A percentile compares a stretch with the other conserved stretches of the same genome.
Evolutionary conservation across 805 yeast species (phyloP).

Genomic region (Saccharomyces cerevisiae): DNA sequence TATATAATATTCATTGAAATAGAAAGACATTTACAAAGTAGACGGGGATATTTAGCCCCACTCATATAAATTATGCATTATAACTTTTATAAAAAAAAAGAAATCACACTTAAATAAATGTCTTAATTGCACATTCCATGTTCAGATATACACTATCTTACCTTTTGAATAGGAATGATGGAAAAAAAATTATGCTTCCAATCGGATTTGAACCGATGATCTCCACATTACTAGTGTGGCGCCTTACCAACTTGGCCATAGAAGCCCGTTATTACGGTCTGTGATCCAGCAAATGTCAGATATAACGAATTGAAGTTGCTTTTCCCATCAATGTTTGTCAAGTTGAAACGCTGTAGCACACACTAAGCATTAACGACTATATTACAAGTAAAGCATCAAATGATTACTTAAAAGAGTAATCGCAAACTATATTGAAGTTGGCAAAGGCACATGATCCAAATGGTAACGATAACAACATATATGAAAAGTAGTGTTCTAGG

Average conservation of each 20-base stretch:
- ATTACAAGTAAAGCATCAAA: too few species aligned
- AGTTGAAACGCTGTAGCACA: too few species aligned
- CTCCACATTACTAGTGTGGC: conserved; percentile 85
- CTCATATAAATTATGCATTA: neutral
- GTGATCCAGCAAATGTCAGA: too few species aligned
- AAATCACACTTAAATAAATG: neutral
- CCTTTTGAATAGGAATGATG: neutral
- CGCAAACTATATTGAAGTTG: too few species aligned
- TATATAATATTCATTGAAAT: neutral
- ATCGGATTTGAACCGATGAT: conserved; percentile 75
- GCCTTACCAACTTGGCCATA: conserved; percentile 74
- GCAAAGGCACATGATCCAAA: neutral
- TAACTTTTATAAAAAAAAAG: neutral
- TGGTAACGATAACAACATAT: too few species aligned
- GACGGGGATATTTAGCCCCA: neutral
- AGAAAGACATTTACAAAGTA: neutral
- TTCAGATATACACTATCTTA: too few species aligned
- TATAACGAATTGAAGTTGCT: too few species aligned
- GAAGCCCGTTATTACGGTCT: too few species aligned
- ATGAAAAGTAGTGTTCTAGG: too few species aligned
- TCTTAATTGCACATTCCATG: neutral
- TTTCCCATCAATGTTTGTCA: too few species aligned
- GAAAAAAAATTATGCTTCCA: conserved; percentile 43
- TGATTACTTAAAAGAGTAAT: too few species aligned
- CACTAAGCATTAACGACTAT: too few species aligned